Percentiles rank a stretch among this genome's conserved stretches.
These are phyloP conservation scores for Blastobotrys terrestris DNA, from an alignment of 805 yeast genomes.

Conservation along the genomic window DNA sequence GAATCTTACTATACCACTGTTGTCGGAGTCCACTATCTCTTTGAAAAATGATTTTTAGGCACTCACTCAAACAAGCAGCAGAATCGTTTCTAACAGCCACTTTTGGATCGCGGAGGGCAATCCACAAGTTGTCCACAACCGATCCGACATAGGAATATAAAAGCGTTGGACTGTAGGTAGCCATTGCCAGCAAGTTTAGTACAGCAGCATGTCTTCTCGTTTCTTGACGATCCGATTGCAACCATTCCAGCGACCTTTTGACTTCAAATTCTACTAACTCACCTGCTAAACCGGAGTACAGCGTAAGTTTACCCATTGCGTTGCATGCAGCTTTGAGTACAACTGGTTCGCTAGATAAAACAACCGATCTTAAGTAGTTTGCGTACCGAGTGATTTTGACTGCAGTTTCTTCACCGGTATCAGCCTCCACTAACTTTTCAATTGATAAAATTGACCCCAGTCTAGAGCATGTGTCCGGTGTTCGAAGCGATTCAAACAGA, in stretches of 20 bases:
- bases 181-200: constrained; percentile 72
- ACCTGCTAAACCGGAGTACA: constrained; percentile 84
- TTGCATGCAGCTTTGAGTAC: constrained; percentile 84
- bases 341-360: constrained; percentile 74
- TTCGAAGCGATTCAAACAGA: constrained; percentile 77
- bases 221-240: constrained; percentile 81
- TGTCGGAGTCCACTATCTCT: constrained; percentile 66
- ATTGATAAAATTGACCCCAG: constrained; percentile 91
- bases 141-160: constrained; percentile 72
- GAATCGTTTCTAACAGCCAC: constrained; percentile 73
- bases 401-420: constrained; percentile 75
- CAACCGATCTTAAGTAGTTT: constrained; percentile 74
- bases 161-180: constrained; percentile 79
- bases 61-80: constrained; percentile 70
- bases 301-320: constrained; percentile 82
- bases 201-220: constrained; percentile 84
- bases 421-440: constrained; percentile 78
- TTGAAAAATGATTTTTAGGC: constrained; percentile 71
- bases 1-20: constrained; percentile 67
- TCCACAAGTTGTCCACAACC: constrained; percentile 79
- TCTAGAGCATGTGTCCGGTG: constrained; percentile 62
- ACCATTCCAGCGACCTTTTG: constrained; percentile 83
- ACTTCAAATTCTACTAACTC: constrained; percentile 93
- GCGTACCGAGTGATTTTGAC: constrained; percentile 86
- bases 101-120: constrained; percentile 76